These are phyloP conservation scores for Colletotrichum sp. DNA, from an alignment of 2,329 filamentous ascomycete species.

Conservation along the genomic window DNA sequence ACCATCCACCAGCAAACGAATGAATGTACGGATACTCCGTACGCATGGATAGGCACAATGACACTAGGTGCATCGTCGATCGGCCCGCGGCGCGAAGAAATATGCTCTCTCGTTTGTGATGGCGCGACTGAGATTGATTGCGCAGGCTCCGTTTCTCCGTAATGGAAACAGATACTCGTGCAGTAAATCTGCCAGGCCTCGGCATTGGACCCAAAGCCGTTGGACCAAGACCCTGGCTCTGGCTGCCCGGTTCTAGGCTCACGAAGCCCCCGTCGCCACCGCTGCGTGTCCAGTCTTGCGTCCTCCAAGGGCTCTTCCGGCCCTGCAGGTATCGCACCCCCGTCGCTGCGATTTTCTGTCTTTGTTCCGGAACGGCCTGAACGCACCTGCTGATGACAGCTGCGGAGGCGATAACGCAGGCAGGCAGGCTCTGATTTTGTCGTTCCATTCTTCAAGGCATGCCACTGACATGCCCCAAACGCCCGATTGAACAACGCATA, in stretches of 20 bases:
- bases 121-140: not conserved
- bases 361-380: not conserved
- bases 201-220: not conserved
- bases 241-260: not conserved
- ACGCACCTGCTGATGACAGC: not conserved
- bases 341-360: not conserved
- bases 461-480: not conserved
- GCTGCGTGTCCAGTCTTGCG: not conserved
- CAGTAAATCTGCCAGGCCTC: not conserved
- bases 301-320: not conserved
- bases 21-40: not conserved
- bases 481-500: not conserved
- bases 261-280: not conserved
- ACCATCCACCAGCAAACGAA: not conserved
- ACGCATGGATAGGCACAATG: not conserved
- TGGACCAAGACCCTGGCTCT: not conserved
- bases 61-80: not conserved
- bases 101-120: not conserved
- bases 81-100: not conserved
- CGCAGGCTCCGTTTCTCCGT: not conserved
- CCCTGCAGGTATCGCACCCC: not conserved
- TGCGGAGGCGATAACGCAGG: not conserved
- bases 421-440: not conserved
- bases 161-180: not conserved
- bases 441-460: not conserved